A percentile compares a stretch with the other conserved stretches of the same genome.
phyloP scores from a whole-genome alignment of 495 filamentous ascomycete species.

The Penicillium paxilli region DNA sequence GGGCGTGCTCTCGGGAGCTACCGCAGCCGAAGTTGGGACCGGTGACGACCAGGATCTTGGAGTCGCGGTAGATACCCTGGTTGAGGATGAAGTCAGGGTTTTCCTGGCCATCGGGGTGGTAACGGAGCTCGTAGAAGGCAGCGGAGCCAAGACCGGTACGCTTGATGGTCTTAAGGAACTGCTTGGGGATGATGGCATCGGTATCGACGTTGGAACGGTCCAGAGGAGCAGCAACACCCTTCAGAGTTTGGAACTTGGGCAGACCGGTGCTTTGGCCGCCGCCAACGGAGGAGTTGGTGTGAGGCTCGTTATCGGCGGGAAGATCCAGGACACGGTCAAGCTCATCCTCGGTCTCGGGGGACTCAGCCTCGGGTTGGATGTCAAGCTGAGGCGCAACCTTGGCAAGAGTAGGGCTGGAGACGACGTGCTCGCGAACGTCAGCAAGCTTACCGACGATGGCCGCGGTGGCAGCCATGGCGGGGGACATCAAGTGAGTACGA shows the following conservation, averaged over 20 bases:
- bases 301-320: slow-evolving; percentile 68
- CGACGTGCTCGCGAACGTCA: slow-evolving; percentile 80
- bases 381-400: slow-evolving; percentile 56
- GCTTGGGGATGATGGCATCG: slow-evolving; percentile 98
- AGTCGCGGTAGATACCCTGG: slow-evolving; percentile 76
- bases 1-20: slow-evolving; percentile 90
- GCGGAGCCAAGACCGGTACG: slow-evolving; percentile 88
- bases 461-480: slow-evolving; percentile 91
- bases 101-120: slow-evolving; percentile 69
- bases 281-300: slow-evolving; percentile 51
- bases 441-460: slow-evolving; percentile 87
- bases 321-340: slow-evolving; percentile 76
- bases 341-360: slow-evolving; percentile 72
- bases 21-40: slow-evolving; percentile 96
- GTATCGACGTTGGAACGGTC: slow-evolving; percentile 92
- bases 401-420: slow-evolving; percentile 55
- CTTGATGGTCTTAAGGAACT: slow-evolving; percentile 99
- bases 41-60: slow-evolving; percentile 92
- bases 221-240: slow-evolving; percentile 86
- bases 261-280: slow-evolving; percentile 61
- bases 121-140: slow-evolving; percentile 83
- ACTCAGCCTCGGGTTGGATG: slow-evolving; percentile 66
- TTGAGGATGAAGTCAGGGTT: slow-evolving; percentile 87
- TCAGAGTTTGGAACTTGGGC: slow-evolving; percentile 77
- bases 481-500: slow-evolving; percentile 94